These are phyloP conservation scores for Myxozyma geophila DNA, from an alignment of 805 yeast genomes.

Conservation along the genomic window DNA sequence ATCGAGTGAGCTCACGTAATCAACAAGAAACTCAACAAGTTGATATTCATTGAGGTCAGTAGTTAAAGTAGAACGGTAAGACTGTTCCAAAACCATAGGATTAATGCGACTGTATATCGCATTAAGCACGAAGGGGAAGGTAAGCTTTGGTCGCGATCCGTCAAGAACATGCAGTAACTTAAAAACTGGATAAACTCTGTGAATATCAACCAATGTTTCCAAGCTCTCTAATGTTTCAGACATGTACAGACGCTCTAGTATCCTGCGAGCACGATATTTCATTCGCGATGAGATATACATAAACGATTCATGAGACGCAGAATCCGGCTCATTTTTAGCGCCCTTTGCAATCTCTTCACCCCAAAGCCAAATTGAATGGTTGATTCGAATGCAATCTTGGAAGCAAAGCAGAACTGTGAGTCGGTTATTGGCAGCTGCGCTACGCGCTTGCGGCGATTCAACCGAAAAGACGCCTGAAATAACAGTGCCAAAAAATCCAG, in stretches of 20 bases:
- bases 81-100: constrained; percentile 39
- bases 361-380: constrained; percentile 73
- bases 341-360: constrained; percentile 51
- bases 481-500: constrained; percentile 57
- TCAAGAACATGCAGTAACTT: constrained; percentile 78
- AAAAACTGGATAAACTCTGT: constrained; percentile 49
- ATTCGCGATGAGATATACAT: constrained; percentile 60
- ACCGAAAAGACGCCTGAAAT: constrained; percentile 80
- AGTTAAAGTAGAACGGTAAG: constrained; percentile 53
- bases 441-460: constrained; percentile 55
- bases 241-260: constrained; percentile 65
- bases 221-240: constrained; percentile 75
- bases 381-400: constrained; percentile 59
- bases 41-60: constrained; percentile 53
- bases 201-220: constrained; percentile 60
- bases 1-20: constrained; percentile 69
- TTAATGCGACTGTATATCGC: constrained; percentile 57
- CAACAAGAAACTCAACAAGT: constrained; percentile 59
- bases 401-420: constrained; percentile 65
- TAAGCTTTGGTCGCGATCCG: constrained; percentile 76
- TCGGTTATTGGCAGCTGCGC: constrained; percentile 58
- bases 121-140: constrained; percentile 69
- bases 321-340: constrained; percentile 30
- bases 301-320: constrained; percentile 44
- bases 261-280: constrained; percentile 68